These are phyloP conservation scores for Sporothrix curviconia DNA, from an alignment of 2,329 filamentous ascomycete species.

Conservation along the genomic window DNA sequence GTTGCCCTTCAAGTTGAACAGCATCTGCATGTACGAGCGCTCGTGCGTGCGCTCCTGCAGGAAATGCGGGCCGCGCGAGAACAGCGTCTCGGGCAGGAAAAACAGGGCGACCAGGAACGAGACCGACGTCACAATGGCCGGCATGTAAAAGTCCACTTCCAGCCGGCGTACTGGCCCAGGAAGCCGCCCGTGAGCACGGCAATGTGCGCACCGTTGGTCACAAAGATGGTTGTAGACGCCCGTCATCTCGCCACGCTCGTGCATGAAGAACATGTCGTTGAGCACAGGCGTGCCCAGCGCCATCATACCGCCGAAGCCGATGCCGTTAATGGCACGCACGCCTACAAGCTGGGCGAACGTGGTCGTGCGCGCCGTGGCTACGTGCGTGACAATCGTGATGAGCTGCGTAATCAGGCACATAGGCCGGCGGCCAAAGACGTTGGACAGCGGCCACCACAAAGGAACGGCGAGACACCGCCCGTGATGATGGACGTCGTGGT, in stretches of 20 bases:
- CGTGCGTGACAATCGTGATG: constrained; percentile 12
- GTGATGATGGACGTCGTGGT: constrained; percentile 18
- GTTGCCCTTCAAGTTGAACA: constrained; percentile 7
- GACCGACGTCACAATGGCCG: constrained; percentile 14
- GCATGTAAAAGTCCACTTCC: constrained; percentile 18
- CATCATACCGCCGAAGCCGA: constrained; percentile 18
- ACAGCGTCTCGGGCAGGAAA: constrained; percentile 15
- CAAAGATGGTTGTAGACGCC: constrained; percentile 18
- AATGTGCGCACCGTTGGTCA: constrained; percentile 18
- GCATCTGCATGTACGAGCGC: constrained; percentile 8
- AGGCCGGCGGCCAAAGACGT: constrained; percentile 18
- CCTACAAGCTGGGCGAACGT: constrained; percentile 11
- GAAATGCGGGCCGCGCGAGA: constrained; percentile 11
- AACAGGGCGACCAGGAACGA: constrained; percentile 7
- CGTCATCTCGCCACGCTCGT: constrained; percentile 18
- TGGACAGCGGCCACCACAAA: constrained; percentile 15
- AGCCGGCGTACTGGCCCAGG: constrained; percentile 16
- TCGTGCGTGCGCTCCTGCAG: constrained; percentile 6
- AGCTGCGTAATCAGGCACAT: constrained; percentile 14
- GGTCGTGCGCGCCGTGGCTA: constrained; percentile 13
- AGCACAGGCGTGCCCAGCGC: constrained; percentile 18
- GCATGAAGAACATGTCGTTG: constrained; percentile 20
- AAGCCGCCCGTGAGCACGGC: constrained; percentile 16
- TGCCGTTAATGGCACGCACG: constrained; percentile 17
- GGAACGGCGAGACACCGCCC: constrained; percentile 13